Conservation (phyloP, 164 flowering plant genomes). For the Echeveria elegans region DNA sequence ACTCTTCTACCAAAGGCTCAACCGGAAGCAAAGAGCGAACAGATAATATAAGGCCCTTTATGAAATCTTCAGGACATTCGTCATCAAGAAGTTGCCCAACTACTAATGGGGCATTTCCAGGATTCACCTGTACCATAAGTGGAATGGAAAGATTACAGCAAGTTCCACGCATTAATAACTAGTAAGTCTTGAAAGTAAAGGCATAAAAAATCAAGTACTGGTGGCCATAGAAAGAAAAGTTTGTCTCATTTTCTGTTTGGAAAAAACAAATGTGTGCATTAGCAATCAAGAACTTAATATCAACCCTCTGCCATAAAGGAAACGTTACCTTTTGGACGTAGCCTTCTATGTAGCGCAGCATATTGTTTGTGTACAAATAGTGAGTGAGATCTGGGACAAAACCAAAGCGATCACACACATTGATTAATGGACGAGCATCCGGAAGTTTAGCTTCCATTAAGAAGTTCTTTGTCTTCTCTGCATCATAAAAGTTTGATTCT, state of each 20-base stretch:
- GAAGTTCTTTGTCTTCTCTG: slow-evolving; percentile 97
- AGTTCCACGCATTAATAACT: too few relatives aligned
- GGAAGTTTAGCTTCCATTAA: slow-evolving; percentile 99
- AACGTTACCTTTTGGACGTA: slow-evolving; percentile 87
- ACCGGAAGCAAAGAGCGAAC: slow-evolving; percentile 96
- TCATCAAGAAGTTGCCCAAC: slow-evolving; percentile 98
- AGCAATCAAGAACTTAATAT: not conserved
- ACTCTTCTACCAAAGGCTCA: slow-evolving; percentile 95
- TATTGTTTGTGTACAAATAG: slow-evolving; percentile 83
- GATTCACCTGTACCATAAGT: slow-evolving; percentile 64
- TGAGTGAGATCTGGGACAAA: slow-evolving; percentile 98
- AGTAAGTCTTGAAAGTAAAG: not conserved
- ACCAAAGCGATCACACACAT: slow-evolving; percentile 99
- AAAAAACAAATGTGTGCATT: too few relatives aligned
- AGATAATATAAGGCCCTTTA: slow-evolving; percentile 82
- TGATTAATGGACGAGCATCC: slow-evolving; percentile 94
- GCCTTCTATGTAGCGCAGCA: slow-evolving; percentile 99
- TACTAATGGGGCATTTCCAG: slow-evolving; percentile 96
- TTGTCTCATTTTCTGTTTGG: not conserved
- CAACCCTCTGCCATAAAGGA: not conserved
- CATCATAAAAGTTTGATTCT: slow-evolving; percentile 92
- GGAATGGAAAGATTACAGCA: not conserved
- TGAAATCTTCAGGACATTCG: slow-evolving; percentile 99
- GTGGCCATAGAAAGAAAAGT: not conserved
- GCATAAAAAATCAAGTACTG: not conserved